Evolutionary conservation across 1,284 basidiomycete species (phyloP).

Genomic region (Neolentinus lepideus): DNA sequence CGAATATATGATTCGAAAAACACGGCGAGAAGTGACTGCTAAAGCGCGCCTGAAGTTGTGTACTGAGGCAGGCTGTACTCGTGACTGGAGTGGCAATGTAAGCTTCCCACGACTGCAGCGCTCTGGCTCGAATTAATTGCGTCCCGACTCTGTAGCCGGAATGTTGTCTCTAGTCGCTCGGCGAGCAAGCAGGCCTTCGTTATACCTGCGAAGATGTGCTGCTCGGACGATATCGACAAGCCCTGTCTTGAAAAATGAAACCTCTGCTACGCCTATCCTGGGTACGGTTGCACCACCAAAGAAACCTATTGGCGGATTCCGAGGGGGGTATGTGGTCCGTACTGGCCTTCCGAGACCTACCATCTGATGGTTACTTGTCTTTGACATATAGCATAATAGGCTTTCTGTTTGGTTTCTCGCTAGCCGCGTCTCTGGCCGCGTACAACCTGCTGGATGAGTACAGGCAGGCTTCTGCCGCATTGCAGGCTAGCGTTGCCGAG

Average conservation of each 20-base stretch:
- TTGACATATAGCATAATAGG: slow-evolving; percentile 63
- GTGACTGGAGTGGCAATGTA: too few species aligned
- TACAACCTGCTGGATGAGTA: slow-evolving; percentile 89
- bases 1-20: background rate
- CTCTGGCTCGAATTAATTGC: background rate
- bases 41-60: too few species aligned
- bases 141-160: background rate
- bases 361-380: background rate
- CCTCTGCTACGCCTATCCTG: slow-evolving; percentile 37
- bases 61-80: too few species aligned
- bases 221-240: slow-evolving; percentile 28
- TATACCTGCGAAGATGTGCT: background rate
- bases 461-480: slow-evolving; percentile 74
- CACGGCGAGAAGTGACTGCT: too few species aligned
- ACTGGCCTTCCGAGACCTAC: too few species aligned
- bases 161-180: background rate
- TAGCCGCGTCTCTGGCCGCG: slow-evolving; percentile 78
- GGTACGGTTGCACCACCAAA: slow-evolving; percentile 55
- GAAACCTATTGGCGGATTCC: slow-evolving; percentile 80
- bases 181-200: background rate
- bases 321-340: slow-evolving; percentile 62
- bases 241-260: slow-evolving; percentile 38
- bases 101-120: background rate
- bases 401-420: slow-evolving; percentile 84
- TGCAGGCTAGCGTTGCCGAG: slow-evolving; percentile 84